phyloP scores from a whole-genome alignment of 2,329 filamentous ascomycete genomes.

The Fusarium keratoplasticum region DNA sequence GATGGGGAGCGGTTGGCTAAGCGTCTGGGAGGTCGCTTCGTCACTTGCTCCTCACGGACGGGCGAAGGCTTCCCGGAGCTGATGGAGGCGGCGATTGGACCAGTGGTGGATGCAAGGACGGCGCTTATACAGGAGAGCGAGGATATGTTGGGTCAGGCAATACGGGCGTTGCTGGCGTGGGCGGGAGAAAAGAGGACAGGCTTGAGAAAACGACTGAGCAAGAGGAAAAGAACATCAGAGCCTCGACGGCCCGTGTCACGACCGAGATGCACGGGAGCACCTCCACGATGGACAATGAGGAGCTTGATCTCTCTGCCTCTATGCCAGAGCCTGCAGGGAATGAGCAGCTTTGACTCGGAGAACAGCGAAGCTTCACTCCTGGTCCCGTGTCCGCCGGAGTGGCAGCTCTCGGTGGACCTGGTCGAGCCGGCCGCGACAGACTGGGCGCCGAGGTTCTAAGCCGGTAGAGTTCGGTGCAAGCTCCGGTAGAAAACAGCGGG shows the following conservation, averaged over 20 bases:
- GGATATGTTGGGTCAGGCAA: constrained; percentile 17
- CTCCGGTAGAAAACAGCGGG: constrained; percentile 1
- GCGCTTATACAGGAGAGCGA: constrained; percentile 30
- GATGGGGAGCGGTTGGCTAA: constrained; percentile 22
- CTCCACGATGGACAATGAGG: constrained; percentile 32
- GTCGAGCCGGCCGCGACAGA: constrained; percentile 22
- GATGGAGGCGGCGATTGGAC: constrained; percentile 14
- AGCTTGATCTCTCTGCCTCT: constrained; percentile 2
- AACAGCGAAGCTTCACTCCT: constrained; percentile 18
- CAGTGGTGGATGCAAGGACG: constrained; percentile 25
- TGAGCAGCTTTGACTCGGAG: neutral
- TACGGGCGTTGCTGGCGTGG: constrained; percentile 11
- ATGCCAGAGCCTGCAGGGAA: neutral
- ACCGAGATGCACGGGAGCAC: constrained; percentile 21
- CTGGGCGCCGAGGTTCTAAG: constrained; percentile 24
- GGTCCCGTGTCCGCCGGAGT: constrained; percentile 26
- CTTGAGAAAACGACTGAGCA: constrained; percentile 3
- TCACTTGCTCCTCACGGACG: constrained; percentile 13
- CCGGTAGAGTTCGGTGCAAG: neutral
- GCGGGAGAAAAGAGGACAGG: neutral
- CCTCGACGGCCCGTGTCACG: constrained; percentile 2
- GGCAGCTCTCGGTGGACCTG: constrained; percentile 23
- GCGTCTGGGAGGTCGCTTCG: constrained; percentile 21
- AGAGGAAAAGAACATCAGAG: neutral
- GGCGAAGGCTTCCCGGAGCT: constrained; percentile 10